Conservation (phyloP, 495 filamentous ascomycete species). For the Trichoderma gamsii region DNA sequence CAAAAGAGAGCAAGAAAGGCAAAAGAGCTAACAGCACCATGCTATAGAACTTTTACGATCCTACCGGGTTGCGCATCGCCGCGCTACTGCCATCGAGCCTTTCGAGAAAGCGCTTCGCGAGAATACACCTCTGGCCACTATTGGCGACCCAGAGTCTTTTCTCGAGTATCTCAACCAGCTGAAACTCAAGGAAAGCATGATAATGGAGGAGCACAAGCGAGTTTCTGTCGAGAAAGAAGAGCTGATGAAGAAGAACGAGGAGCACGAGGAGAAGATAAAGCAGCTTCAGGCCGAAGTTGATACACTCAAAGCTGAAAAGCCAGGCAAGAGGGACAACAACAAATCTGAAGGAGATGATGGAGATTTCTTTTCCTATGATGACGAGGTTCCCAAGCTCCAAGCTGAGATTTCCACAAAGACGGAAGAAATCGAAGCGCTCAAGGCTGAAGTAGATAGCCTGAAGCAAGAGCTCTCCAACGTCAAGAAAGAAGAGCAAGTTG, state of each 20-base stretch:
- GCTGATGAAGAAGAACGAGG: slow-evolving; percentile 67
- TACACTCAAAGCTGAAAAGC: slow-evolving; percentile 26
- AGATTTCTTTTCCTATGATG: slow-evolving; percentile 83
- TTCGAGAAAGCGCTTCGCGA: slow-evolving; percentile 89
- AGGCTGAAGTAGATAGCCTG: slow-evolving; percentile 25
- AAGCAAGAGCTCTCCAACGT: slow-evolving; percentile 79
- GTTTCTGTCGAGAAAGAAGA: slow-evolving; percentile 75
- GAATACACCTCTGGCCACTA: slow-evolving; percentile 82
- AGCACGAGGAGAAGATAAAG: slow-evolving; percentile 58
- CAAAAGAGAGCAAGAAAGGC: not conserved
- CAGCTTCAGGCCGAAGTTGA: slow-evolving; percentile 43
- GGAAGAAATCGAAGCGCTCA: slow-evolving; percentile 35
- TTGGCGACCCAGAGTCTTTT: slow-evolving; percentile 75
- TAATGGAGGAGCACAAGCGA: slow-evolving; percentile 86
- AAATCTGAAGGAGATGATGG: slow-evolving; percentile 49
- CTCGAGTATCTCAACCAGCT: slow-evolving; percentile 93
- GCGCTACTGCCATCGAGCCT: slow-evolving; percentile 76
- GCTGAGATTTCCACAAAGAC: slow-evolving; percentile 49
- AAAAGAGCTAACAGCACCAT: not conserved
- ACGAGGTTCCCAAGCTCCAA: slow-evolving; percentile 61
- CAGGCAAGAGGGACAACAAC: slow-evolving; percentile 22
- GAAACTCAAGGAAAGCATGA: slow-evolving; percentile 78
- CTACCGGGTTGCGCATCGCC: slow-evolving; percentile 82
- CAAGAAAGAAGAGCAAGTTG: slow-evolving; percentile 67
- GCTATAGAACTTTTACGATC: slow-evolving; percentile 75